Base-by-base conservation (phyloP, 352 stramenopile species). In the Phytophthora constricta region DNA sequence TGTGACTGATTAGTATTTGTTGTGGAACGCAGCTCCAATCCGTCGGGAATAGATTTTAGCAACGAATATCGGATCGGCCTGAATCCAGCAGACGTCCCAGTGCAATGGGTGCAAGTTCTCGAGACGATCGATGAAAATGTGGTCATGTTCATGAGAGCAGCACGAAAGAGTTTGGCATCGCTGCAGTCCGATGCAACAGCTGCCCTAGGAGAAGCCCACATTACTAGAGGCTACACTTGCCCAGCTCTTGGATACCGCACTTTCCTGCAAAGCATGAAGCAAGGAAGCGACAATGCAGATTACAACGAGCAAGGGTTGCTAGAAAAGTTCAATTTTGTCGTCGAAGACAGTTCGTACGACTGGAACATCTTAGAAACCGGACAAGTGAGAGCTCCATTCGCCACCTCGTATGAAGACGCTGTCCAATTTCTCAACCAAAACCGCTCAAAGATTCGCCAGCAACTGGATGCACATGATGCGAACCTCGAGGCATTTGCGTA, bases 81-180 rank as follows among this genome's bases (percentile, higher is more conserved):
- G 23, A 89, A 88, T 37, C 77, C 82, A 3, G 75, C 82, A 0
- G 82, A 91, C 55, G 82, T 91, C 8, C 82, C 80, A 2, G 55
- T 89, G 4, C 82, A 91, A 43, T 91, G 82, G 82, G 57, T 89
- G n/a, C 73, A 87, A 63, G 70, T 87, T 25, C 54, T 91, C 3
- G 80, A 89, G 50, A 72, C 59, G 14, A 66, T 91, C 3, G 82
- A 91, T 49, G 57, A 52, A 1, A 49, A 64, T 9, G 87, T 91
- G 78, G 53, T 87, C 4, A 1, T 46, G n/a, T 79, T 77, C 47
- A 89, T 91, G 69, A 72, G 74, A 7, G 51, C 62, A 20, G 74
- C 82, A 1, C 71, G 63, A 20, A 34, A 65, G 13, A 80, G 70
- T 28, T 58, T 91, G 3, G 25, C 41, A 2, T 47, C 42, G 0